A percentile compares a stretch with the other conserved stretches of the same genome.
Evolutionary conservation across 768 basidiomycete species (phyloP).

Genomic region (Rubroboletus satanas): DNA sequence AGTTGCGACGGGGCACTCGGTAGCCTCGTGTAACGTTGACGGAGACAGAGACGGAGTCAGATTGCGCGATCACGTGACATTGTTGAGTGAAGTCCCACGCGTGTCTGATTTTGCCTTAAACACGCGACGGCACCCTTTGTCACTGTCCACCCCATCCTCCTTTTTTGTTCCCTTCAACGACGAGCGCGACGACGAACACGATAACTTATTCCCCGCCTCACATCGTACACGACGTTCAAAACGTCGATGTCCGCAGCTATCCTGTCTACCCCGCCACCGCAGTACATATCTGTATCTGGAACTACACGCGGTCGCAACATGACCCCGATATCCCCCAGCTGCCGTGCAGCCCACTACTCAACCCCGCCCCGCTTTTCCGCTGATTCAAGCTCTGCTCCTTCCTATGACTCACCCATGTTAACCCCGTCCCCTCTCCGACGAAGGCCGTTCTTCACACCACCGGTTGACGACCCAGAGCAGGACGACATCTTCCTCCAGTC

Average conservation of each 20-base stretch:
- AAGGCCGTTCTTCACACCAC: constrained; percentile 38
- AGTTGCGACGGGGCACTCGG: constrained; percentile 1
- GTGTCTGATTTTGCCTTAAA: constrained; percentile 25
- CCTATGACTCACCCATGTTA: constrained; percentile 56
- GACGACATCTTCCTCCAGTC: constrained; percentile 56
- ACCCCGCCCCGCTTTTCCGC: constrained; percentile 33
- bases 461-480: constrained; percentile 28
- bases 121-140: constrained; percentile 19
- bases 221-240: constrained; percentile 6
- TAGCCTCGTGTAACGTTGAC: constrained; percentile 36
- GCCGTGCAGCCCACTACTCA: constrained; percentile 30
- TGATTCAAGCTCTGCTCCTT: constrained; percentile 22
- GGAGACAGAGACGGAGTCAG: constrained; percentile 25
- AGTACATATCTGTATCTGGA: constrained; percentile 35
- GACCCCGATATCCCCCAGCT: constrained; percentile 32
- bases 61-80: constrained; percentile 30
- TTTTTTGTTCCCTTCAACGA: constrained; percentile 19
- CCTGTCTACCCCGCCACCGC: constrained; percentile 31
- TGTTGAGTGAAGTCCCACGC: constrained; percentile 36
- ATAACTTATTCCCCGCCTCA: constrained; percentile 13
- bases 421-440: constrained; percentile 61
- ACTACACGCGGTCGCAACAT: constrained; percentile 31
- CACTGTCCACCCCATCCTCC: constrained; percentile 5
- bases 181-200: constrained; percentile 21
- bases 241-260: constrained; percentile 24